Conservation (phyloP, 2,329 filamentous ascomycete species). For the Nothomitra cinnamomea region DNA sequence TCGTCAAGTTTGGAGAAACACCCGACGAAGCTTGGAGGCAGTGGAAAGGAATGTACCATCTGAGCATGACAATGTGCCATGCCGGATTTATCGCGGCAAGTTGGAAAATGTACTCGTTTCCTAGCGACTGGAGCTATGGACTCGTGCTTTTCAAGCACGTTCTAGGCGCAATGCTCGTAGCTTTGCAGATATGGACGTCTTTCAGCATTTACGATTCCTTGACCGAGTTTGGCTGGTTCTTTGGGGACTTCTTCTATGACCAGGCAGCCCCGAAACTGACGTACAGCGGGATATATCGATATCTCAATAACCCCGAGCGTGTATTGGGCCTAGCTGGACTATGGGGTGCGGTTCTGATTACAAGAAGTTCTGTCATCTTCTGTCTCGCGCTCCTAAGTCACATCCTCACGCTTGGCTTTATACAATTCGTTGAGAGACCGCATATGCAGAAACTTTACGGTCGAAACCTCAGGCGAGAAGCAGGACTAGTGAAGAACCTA, state of each 20-base stretch:
- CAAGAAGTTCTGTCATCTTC: constrained; percentile 74
- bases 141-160: constrained; percentile 76
- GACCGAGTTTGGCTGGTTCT: constrained; percentile 98
- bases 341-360: constrained; percentile 89
- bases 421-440: constrained; percentile 84
- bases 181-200: constrained; percentile 83
- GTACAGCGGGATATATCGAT: constrained; percentile 94
- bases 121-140: constrained; percentile 74
- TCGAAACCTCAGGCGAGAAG: constrained; percentile 63
- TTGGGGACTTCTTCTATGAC: constrained; percentile 96
- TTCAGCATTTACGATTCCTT: constrained; percentile 88
- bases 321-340: constrained; percentile 87
- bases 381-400: constrained; percentile 75
- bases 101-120: constrained; percentile 92
- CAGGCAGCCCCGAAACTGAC: constrained; percentile 64
- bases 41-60: constrained; percentile 91
- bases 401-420: constrained; percentile 68
- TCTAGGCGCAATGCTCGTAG: constrained; percentile 60
- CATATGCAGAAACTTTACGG: constrained; percentile 99
- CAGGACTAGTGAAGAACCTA: constrained; percentile 81
- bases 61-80: constrained; percentile 83
- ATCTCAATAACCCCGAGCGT: constrained; percentile 92
- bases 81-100: constrained; percentile 75
- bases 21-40: constrained; percentile 88
- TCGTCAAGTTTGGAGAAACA: constrained; percentile 88